Evolutionary conservation across 495 filamentous ascomycete species (phyloP), one percentile per base, ranked within the genome.

Genomic region (Sabuloglossum arenarium): DNA sequence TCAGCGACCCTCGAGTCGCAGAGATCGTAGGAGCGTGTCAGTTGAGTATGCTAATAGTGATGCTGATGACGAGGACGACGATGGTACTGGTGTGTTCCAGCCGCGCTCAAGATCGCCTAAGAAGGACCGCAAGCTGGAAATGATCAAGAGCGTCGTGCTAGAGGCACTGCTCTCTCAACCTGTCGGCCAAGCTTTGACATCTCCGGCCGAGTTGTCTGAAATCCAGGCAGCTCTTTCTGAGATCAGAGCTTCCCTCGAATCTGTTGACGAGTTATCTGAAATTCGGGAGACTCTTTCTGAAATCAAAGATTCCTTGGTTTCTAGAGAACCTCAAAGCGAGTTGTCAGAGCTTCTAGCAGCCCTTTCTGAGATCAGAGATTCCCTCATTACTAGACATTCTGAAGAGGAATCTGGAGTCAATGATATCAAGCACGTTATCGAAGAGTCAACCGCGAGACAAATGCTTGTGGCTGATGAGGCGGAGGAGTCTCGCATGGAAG

Each of bases 21-120:
- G 68, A 53, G 65, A 68, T 34, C 66, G 68, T 60, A 71, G 76
- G 59, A 83, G 80, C 60, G 64, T 77, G 19, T 83, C 82, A 50
- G 75, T 73, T 10, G 79, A 82, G 42, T 67, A 78, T 42, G 79
- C 79, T 50, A 75, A 89, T 50, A 94, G 88, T 58, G 91, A 96
- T 68, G 91, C 90, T 1, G 91, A 97, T 60, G 91, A 97, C 59
- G 89, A 95, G 63, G 89, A 94, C 61, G 87, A 94, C 25, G 81
- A 79, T 6, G 68, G 25, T 61, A 70, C 24, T 47, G 66, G 63
- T 0, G 68, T 68, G 8, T 66, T 68, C 32, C 67, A 70, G 42
- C 71, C 75, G 30, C 78, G 82, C 29, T 76, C 74, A 14, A 80
- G 76, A 16, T 82, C 85, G 8, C 79, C 80, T 9, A 78, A 76